These are phyloP conservation scores for Candida broadrunensis DNA, from an alignment of 805 yeast genomes.

Conservation along the genomic window DNA sequence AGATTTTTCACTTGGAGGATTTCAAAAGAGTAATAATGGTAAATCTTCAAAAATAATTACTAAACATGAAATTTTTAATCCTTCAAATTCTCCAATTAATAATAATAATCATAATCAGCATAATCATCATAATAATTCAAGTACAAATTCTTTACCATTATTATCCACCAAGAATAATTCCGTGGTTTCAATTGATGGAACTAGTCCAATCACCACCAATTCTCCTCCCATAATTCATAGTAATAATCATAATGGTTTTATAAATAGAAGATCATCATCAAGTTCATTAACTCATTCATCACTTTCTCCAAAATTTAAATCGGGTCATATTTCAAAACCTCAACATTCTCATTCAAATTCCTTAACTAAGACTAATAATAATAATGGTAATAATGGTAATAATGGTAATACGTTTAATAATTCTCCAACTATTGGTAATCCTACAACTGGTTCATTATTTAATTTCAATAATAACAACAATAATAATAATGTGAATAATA, in stretches of 20 bases:
- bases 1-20: conserved; percentile 6
- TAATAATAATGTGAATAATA: background rate
- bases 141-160: conserved; percentile 2
- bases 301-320: too few species aligned
- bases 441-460: background rate
- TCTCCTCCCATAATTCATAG: background rate
- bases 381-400: background rate
- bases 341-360: conserved; percentile 1
- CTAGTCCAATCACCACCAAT: background rate
- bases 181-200: conserved; percentile 16
- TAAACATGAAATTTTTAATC: too few species aligned
- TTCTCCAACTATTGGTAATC: background rate
- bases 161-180: conserved; percentile 26
- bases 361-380: background rate
- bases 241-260: background rate
- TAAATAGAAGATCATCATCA: conserved; percentile 8
- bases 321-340: conserved; percentile 19
- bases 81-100: too few species aligned
- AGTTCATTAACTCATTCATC: conserved; percentile 5
- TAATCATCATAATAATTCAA: background rate
- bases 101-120: too few species aligned
- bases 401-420: background rate
- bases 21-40: background rate
- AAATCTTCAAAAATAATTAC: too few species aligned
- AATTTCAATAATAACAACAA: background rate